Evolutionary conservation across 305 asterid genomes (phyloP), one percentile per base, ranked within the genome.

Genomic region (Plantago coronopus): DNA sequence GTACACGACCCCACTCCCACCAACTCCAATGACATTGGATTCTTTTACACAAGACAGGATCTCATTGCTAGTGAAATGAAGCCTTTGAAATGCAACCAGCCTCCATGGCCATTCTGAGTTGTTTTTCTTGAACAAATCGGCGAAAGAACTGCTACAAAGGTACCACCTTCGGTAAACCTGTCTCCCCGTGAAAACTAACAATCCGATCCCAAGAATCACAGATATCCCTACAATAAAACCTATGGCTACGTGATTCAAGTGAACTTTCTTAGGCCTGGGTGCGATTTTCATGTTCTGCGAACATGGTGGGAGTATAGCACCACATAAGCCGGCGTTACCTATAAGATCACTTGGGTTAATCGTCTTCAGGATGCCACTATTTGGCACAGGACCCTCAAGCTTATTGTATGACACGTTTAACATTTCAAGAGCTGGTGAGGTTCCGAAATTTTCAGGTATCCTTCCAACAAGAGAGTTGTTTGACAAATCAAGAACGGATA

Each of bases 61-160:
- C 9, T 87, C 96, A 5, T 65, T 34, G 45, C 83, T 78, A 0
- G 89, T 78, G 81, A 85, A 87, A 42, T 70, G 65, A 8, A 85
- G 77, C 82, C 87, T 82, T 68, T 84, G 97, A 59, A 84, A 86
- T 23, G 86, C 89, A 9, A 84, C 84, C 2, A 89, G 78, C 74
- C 89, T 76, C 94, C 94, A 89, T 7, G 96, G 95, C 93, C 93
- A 86, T 43, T 81, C 90, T 0, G 83, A 61, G 69, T 67, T 59
- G 62, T 65, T 67, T 57, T 72, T 75, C 78, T 60, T 74, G 78
- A 86, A 82, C 64, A 60, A 67, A 17, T 81, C 81, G 7, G 83
- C 49, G 59, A 81, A 77, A 22, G 75, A 80, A 54, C 72, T 68
- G 70, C 81, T 68, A 64, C 76, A 80, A 48, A 84, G 15, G 18